Evolutionary conservation across 2,329 filamentous ascomycete species (phyloP).

Genomic region (Colletotrichum sp.): DNA sequence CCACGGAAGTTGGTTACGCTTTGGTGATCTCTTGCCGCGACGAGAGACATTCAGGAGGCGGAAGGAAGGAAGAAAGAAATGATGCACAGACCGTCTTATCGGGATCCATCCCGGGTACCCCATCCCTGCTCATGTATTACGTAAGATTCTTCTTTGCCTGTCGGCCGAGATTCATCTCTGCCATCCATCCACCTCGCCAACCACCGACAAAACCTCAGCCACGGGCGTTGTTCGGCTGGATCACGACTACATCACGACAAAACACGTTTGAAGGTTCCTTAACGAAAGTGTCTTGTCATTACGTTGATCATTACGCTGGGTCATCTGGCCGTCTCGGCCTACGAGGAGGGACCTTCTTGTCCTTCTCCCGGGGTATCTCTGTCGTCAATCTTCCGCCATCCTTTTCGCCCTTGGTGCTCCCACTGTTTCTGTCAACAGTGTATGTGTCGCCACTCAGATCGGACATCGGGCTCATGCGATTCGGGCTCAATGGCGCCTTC

Average conservation of each 20-base stretch:
- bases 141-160: accelerated
- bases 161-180: background rate
- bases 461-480: conserved; percentile 27
- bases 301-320: background rate
- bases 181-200: background rate
- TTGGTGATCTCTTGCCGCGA: background rate
- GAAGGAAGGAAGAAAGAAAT: background rate
- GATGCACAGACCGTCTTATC: background rate
- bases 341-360: background rate
- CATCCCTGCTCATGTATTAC: background rate
- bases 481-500: conserved; percentile 32
- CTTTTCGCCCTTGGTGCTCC: background rate
- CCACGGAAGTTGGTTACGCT: background rate
- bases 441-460: conserved; percentile 23
- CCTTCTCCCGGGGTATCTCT: background rate
- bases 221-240: background rate
- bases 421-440: background rate
- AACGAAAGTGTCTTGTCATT: background rate
- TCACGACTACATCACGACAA: background rate
- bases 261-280: background rate
- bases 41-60: background rate
- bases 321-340: background rate
- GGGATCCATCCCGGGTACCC: background rate
- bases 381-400: background rate
- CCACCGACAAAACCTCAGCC: background rate